phyloP scores from a whole-genome alignment of 2,329 filamentous ascomycete genomes.

The Ceratocystis harringtonii region DNA sequence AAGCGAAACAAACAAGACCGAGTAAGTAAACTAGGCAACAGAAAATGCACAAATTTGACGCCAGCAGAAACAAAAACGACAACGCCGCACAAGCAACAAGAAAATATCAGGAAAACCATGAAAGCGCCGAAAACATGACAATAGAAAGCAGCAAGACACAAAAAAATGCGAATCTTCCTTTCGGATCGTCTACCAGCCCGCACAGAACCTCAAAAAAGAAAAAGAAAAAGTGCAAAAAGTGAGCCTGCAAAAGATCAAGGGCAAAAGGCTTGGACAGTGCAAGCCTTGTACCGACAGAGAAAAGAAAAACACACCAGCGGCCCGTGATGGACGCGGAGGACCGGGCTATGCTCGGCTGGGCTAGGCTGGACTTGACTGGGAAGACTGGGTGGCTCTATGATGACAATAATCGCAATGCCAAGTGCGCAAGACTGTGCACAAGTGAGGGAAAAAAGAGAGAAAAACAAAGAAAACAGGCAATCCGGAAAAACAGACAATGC shows the following conservation, averaged over 20 bases:
- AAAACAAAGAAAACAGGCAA: constrained; percentile 5
- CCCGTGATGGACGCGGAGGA: no score
- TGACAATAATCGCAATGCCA: background rate
- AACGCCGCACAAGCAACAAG: constrained; percentile 4
- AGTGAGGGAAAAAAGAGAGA: background rate
- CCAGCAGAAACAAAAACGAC: background rate
- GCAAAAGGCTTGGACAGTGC: background rate
- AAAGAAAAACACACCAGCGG: background rate
- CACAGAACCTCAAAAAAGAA: no score
- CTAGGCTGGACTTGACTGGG: background rate
- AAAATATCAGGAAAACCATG: background rate
- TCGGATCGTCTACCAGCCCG: background rate
- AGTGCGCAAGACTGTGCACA: background rate
- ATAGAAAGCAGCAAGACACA: background rate
- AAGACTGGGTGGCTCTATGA: background rate
- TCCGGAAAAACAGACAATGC: background rate
- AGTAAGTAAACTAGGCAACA: constrained; percentile 3
- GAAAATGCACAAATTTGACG: constrained; percentile 6
- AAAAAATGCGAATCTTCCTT: constrained; percentile 3
- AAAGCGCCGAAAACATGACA: constrained; percentile 5
- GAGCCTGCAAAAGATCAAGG: background rate
- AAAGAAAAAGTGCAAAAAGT: background rate
- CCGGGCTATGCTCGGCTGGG: background rate
- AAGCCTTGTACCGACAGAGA: background rate
- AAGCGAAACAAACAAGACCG: background rate